A percentile compares a stretch with the other conserved stretches of the same genome.
These are phyloP conservation scores for Ammopiptanthus mongolicus DNA, from an alignment of 306 rosid genomes.

Conservation along the genomic window DNA sequence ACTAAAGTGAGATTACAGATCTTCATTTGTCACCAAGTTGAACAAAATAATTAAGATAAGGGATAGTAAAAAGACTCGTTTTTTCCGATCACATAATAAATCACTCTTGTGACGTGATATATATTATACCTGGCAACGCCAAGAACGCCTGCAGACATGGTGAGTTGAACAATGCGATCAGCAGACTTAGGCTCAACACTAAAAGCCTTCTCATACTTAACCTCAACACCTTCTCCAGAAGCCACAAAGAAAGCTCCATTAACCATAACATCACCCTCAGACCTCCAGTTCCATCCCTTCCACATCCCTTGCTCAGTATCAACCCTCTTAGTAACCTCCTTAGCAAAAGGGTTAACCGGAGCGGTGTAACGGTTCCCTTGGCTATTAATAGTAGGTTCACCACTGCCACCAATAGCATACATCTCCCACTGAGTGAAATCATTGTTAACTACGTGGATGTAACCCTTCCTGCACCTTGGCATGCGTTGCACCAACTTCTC, in stretches of 20 bases:
- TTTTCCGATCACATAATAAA: no score
- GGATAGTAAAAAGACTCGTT: no score
- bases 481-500: slow-evolving; percentile 74
- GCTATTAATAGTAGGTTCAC: slow-evolving; percentile 86
- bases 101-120: no score
- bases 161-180: slow-evolving; percentile 58
- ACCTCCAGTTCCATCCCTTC: slow-evolving; percentile 93
- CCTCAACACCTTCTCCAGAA: slow-evolving; percentile 64
- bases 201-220: slow-evolving; percentile 87
- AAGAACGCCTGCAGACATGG: slow-evolving; percentile 74
- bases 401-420: slow-evolving; percentile 98
- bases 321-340: slow-evolving; percentile 87
- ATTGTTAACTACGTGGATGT: slow-evolving; percentile 90
- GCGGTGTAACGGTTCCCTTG: slow-evolving; percentile 86
- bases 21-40: no score
- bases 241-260: slow-evolving; percentile 86
- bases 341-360: slow-evolving; percentile 61
- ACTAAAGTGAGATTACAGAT: no score
- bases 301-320: slow-evolving; percentile 54
- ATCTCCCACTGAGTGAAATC: slow-evolving; percentile 91
- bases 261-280: slow-evolving; percentile 80
- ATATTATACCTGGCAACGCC: slow-evolving; percentile 80
- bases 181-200: slow-evolving; percentile 90
- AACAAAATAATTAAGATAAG: no score
- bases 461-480: slow-evolving; percentile 85